Conservation (phyloP, 805 yeast species). For the Pichia heedii region DNA sequence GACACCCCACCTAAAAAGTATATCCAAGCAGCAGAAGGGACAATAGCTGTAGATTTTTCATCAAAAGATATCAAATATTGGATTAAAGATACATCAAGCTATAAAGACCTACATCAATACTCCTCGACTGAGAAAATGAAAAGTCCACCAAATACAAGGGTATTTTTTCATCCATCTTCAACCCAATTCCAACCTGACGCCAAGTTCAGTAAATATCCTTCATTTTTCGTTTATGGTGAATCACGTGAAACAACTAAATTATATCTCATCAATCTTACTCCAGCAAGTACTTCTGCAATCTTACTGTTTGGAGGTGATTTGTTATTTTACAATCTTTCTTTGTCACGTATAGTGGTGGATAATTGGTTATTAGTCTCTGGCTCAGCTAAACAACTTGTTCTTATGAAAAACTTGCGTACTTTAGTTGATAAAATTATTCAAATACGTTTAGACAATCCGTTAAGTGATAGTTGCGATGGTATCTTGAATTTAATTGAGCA, state of each 20-base stretch:
- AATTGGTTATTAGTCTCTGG: conserved; percentile 86
- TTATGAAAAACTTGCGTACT: conserved; percentile 59
- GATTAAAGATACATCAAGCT: conserved; percentile 54
- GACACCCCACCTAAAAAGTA: conserved; percentile 77
- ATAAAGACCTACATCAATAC: conserved; percentile 12
- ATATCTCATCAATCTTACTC: conserved; percentile 70
- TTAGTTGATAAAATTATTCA: conserved; percentile 62
- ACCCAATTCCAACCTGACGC: conserved; percentile 43
- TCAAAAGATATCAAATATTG: conserved; percentile 63
- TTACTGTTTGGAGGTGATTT: conserved; percentile 77
- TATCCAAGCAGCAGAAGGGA: conserved; percentile 60
- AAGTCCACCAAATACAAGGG: conserved; percentile 52
- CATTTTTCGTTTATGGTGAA: conserved; percentile 53
- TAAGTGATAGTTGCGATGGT: conserved; percentile 25
- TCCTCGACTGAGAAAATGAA: conserved; percentile 12
- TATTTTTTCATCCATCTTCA: conserved; percentile 84
- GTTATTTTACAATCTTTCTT: conserved; percentile 47
- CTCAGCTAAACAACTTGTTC: conserved; percentile 90
- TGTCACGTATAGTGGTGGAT: conserved; percentile 81
- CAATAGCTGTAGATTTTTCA: conserved; percentile 82
- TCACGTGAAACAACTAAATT: conserved; percentile 56
- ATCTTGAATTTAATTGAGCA: conserved; percentile 34
- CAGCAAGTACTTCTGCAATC: conserved; percentile 62
- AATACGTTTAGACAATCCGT: conserved; percentile 34
- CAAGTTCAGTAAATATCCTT: conserved; percentile 16